A percentile compares a stretch with the other conserved stretches of the same genome.
These are phyloP conservation scores for Fusarium sp. DNA, from an alignment of 2,329 filamentous ascomycete genomes.

Conservation along the genomic window DNA sequence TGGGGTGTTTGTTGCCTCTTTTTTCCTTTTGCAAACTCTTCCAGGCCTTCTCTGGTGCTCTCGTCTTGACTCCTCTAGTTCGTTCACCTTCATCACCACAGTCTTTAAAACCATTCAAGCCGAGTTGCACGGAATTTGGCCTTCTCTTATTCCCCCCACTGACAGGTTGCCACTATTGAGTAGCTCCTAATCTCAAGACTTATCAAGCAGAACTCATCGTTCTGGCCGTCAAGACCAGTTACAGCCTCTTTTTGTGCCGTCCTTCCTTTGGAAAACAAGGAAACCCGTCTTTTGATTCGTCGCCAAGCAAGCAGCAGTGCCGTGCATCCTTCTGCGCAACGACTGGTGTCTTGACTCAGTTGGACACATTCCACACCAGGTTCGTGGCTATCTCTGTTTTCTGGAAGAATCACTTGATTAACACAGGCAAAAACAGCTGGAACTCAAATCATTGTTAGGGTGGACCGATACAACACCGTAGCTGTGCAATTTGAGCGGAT, in stretches of 20 bases:
- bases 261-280: background rate
- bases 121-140: background rate
- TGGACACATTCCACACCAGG: background rate
- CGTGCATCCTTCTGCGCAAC: background rate
- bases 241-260: background rate
- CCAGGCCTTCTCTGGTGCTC: background rate
- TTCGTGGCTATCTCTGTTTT: background rate
- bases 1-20: slow-evolving; percentile 1
- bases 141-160: background rate
- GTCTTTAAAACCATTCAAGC: background rate
- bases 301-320: background rate
- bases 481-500: background rate
- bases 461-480: background rate
- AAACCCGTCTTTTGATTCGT: background rate
- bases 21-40: background rate
- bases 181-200: background rate
- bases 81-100: background rate
- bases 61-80: background rate
- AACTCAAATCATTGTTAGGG: background rate
- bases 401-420: background rate
- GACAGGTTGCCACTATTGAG: background rate
- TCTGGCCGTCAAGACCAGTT: background rate
- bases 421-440: background rate
- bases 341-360: background rate
- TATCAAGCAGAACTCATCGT: background rate